Evolutionary conservation across 441 rosid species (phyloP), one percentile per base, ranked within the genome.

Genomic region (Corymbia citriodora): DNA sequence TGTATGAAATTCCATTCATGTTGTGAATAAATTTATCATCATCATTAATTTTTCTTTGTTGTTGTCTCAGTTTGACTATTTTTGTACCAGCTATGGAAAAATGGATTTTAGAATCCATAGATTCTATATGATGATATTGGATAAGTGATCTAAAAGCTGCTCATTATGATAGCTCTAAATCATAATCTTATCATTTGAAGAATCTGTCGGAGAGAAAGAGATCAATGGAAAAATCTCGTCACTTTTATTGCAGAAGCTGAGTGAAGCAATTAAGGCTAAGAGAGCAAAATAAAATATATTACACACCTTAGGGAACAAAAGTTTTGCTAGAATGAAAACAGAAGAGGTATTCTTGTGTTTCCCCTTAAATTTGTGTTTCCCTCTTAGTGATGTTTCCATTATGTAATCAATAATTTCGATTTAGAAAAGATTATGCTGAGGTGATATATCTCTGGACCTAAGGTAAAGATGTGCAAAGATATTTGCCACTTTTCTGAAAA

Each of bases 161-260:
- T 61, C 70, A 6, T 2, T 61, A 29, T 61, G 16, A 3, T 61
- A 13, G 9, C 70, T 29, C 31, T 61, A 2, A 61, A 61, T 29
- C 16, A 1, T 61, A 2, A 0, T 29, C 4, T 0, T 6, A 61
- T 6, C 8, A 61, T 27, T 61, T 3, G 70, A 29, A 61, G 70
- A 61, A 61, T 61, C 31, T 27, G 0, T 11, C 1, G 1, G 68
- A 18, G 9, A 55, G 23, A 23, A 8, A 55, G 57, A 18, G 57
- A 55, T 55, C 10, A 8, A 18, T 55, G 23, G 10, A 55, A 8
- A 55, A 55, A 55, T 55, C 10, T 55, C 1, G 2, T 27, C 3
- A 12, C 16, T 27, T 61, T 61, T 27, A 23, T 57, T 57, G 29
- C 63, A 57, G 63, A 57, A 21, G 27, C 13, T 23, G 29, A 57